Conservation (phyloP, 495 filamentous ascomycete genomes). For the Chaetomidium leptoderma region DNA sequence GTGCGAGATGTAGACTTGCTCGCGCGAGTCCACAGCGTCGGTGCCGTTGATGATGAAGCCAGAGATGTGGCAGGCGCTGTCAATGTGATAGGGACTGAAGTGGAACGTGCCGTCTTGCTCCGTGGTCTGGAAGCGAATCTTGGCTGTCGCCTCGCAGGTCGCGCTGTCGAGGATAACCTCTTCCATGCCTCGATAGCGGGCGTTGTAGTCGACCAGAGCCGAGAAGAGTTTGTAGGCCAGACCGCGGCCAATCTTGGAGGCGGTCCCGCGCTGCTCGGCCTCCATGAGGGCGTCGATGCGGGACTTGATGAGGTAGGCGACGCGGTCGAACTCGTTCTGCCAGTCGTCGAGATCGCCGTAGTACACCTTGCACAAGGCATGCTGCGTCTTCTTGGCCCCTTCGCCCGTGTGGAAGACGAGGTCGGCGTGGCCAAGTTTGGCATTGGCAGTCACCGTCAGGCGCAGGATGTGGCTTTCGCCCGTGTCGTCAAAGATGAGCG, state of each 20-base stretch:
- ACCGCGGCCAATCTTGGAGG: slow-evolving; percentile 60
- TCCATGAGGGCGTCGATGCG: slow-evolving; percentile 50
- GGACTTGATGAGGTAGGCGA: slow-evolving; percentile 52
- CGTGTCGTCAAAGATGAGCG: slow-evolving; percentile 58
- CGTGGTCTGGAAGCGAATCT: slow-evolving; percentile 60
- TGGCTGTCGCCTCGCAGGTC: slow-evolving; percentile 65
- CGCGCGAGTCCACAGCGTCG: slow-evolving; percentile 64
- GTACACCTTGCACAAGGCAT: slow-evolving; percentile 50
- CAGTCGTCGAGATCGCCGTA: slow-evolving; percentile 45
- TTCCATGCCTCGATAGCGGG: slow-evolving; percentile 65
- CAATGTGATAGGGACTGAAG: slow-evolving; percentile 69
- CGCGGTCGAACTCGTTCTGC: slow-evolving; percentile 52
- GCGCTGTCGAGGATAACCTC: slow-evolving; percentile 72
- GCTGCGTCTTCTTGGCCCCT: slow-evolving; percentile 41
- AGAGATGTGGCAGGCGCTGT: slow-evolving; percentile 62
- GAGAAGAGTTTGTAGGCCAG: slow-evolving; percentile 74
- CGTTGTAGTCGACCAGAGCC: slow-evolving; percentile 66
- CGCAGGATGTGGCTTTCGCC: slow-evolving; percentile 50
- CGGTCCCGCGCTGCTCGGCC: slow-evolving; percentile 47
- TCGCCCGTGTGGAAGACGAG: slow-evolving; percentile 42
- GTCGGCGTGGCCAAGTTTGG: slow-evolving; percentile 35
- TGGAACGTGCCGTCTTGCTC: slow-evolving; percentile 59
- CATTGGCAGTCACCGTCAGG: slow-evolving; percentile 40
- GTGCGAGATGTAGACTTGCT: slow-evolving; percentile 71
- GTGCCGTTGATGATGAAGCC: slow-evolving; percentile 80